These are phyloP conservation scores for Colletotrichum tofieldiae DNA, from an alignment of 2,329 filamentous ascomycete species.

Conservation along the genomic window DNA sequence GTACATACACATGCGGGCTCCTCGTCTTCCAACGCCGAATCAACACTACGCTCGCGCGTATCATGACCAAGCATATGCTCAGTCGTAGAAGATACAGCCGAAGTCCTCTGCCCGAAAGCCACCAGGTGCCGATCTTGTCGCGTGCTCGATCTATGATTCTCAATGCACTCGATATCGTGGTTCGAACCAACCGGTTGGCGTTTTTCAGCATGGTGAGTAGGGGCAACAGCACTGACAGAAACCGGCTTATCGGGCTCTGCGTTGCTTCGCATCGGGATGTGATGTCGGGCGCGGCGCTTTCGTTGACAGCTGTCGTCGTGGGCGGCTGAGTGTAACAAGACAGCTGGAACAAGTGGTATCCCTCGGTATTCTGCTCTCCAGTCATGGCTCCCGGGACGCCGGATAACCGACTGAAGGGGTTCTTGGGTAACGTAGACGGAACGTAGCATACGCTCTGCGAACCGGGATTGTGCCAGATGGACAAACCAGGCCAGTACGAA, in stretches of 20 bases:
- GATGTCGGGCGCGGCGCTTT: background rate
- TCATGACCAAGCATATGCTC: background rate
- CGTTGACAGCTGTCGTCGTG: background rate
- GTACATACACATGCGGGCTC: constrained; percentile 18
- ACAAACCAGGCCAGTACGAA: background rate
- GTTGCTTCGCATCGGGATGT: background rate
- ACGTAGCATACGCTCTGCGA: background rate
- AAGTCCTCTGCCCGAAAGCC: constrained; percentile 7
- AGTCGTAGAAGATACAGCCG: background rate
- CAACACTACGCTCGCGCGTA: background rate
- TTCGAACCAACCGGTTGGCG: background rate
- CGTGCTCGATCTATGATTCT: background rate
- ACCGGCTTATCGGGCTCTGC: background rate
- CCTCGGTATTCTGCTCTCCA: background rate
- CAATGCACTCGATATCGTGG: background rate
- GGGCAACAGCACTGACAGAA: background rate
- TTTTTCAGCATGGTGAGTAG: background rate
- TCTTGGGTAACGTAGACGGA: constrained; percentile 10
- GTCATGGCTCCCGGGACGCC: background rate
- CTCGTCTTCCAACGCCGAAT: background rate
- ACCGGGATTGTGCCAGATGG: background rate
- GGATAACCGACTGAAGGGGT: constrained; percentile 19
- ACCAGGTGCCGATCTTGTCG: constrained; percentile 4
- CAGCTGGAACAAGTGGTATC: constrained; percentile 30
- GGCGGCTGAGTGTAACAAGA: constrained; percentile 20